Evolutionary conservation across 1,139 yeast species (phyloP), one percentile per base, ranked within the genome.

Genomic region (Yamadazyma triangularis): DNA sequence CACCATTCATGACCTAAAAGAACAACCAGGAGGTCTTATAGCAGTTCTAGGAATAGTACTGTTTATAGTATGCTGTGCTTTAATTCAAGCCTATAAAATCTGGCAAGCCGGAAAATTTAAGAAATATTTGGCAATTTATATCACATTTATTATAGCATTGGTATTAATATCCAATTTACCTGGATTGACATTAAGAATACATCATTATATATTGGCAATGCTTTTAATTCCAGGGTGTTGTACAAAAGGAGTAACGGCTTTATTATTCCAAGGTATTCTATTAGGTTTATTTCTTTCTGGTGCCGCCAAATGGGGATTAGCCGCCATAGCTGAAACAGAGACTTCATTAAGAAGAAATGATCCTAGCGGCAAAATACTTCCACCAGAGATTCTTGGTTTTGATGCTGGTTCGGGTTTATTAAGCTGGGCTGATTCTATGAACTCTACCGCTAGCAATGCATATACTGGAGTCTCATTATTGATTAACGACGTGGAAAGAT

Each of bases 271-370:
- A 51, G 97, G 97, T 2, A 70, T 91, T 2, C 60, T 91, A 15
- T 54, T 86, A 1, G 98, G 97, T 0, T 62, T 89, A 23, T 72
- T 84, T 34, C 67, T 88, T 7, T 82, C 91, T 14, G 98, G 98
- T 0, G 77, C 87, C 2, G 79, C 95, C 0, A 66, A 94, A 36
- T 89, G 98, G 98, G 96, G 93, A 32, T 79, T 83, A 48, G 97
- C 94, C 3, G 79, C 95, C 14, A 79, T 89, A 36, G 77, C 84
- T 2, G 96, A 89, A 50, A 87, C 96, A 0, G 73, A 73, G 27
- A 60, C 69, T 9, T 73, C 87, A 10, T 57, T 88, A 29, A 58
- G 77, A 38, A 62, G 96, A 42, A 83, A 83, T 16, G 96, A 86
- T 42, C 95, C 95, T 0, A 65, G 74, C 26, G 84, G 83, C 0